These are phyloP conservation scores for Ophiobolus disseminans DNA, from an alignment of 2,329 filamentous ascomycete genomes.

Conservation along the genomic window DNA sequence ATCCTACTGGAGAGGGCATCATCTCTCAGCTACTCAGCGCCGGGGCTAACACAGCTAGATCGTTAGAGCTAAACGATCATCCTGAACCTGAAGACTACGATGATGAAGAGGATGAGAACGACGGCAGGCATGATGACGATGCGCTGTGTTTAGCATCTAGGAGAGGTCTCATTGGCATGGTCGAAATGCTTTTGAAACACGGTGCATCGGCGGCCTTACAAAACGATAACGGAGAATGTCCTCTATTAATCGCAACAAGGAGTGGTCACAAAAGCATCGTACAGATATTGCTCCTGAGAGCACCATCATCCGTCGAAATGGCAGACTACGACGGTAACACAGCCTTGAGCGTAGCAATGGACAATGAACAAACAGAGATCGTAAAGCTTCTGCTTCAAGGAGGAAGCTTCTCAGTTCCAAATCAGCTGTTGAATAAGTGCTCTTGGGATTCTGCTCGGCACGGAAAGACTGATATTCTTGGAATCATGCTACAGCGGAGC, in stretches of 20 bases:
- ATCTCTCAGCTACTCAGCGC: constrained; percentile 10
- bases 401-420: background rate
- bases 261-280: background rate
- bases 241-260: background rate
- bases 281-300: background rate
- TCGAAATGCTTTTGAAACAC: background rate
- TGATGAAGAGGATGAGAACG: background rate
- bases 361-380: background rate
- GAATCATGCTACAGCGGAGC: background rate
- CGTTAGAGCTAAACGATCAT: background rate
- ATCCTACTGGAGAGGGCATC: constrained; percentile 1
- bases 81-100: too few relatives aligned
- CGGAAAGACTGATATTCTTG: background rate
- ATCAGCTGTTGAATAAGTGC: background rate
- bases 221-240: background rate
- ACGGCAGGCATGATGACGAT: background rate
- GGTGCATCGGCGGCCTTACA: background rate
- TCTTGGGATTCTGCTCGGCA: background rate
- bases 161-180: background rate
- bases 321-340: background rate
- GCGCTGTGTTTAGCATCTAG: background rate
- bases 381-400: background rate
- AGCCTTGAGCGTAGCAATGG: background rate
- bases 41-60: constrained; percentile 1
- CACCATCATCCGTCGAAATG: background rate